Conservation (phyloP, 23 red algal species). For the Rhodosorus marinus region DNA sequence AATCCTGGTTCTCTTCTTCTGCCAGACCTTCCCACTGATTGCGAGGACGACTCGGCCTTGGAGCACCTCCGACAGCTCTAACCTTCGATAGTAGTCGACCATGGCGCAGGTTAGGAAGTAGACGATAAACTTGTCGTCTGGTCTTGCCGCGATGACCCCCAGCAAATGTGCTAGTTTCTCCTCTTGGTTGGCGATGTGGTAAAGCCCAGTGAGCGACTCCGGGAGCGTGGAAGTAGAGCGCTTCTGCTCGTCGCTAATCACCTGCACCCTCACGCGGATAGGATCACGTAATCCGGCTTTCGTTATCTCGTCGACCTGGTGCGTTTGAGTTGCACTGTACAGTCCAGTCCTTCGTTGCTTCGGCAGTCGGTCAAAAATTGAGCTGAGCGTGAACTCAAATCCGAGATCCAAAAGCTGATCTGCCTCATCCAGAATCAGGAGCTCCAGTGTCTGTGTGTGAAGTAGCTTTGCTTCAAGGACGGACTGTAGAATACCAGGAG, state of each 20-base stretch:
- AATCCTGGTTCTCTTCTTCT: slow-evolving; percentile 19
- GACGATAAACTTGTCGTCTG: slow-evolving; percentile 57
- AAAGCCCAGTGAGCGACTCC: slow-evolving; percentile 20
- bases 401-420: slow-evolving; percentile 81
- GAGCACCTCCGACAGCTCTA: slow-evolving; percentile 9
- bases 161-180: slow-evolving; percentile 19
- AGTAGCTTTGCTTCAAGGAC: slow-evolving; percentile 19
- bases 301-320: slow-evolving; percentile 32
- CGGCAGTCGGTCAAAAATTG: slow-evolving; percentile 42
- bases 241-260: too few species aligned
- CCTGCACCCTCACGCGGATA: slow-evolving; percentile 22
- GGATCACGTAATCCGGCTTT: slow-evolving; percentile 55
- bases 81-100: slow-evolving; percentile 34
- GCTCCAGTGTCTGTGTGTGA: slow-evolving; percentile 11
- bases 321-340: slow-evolving; percentile 62
- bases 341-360: slow-evolving; percentile 53
- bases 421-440: slow-evolving; percentile 79
- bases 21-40: slow-evolving; percentile 52
- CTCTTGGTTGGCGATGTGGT: slow-evolving; percentile 7
- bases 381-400: slow-evolving; percentile 41
- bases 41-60: slow-evolving; percentile 6
- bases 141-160: slow-evolving; percentile 9
- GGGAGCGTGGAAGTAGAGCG: too few species aligned
- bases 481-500: slow-evolving; percentile 57
- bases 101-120: slow-evolving; percentile 54